Evolutionary conservation across 2,329 filamentous ascomycete species (phyloP), one percentile per base, ranked within the genome.

Genomic region (Phoma sp.): DNA sequence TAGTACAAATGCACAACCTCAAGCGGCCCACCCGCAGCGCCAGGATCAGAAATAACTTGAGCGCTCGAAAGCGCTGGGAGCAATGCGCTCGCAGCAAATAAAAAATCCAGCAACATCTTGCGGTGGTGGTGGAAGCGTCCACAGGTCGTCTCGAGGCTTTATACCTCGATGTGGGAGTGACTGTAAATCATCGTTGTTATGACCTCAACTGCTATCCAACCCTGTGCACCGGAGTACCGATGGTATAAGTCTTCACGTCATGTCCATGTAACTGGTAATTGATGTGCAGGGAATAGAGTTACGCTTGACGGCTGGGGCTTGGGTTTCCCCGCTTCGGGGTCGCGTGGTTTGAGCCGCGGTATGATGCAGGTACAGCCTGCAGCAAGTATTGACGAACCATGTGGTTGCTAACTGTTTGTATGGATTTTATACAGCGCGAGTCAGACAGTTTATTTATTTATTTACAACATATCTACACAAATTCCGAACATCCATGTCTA

Each of bases 1-100:
- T 81, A 77, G 59, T 82, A 84, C 9, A 82, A 68, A 67, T 84
- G 81, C 0, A 79, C 76, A 25, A 81, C 56, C 55, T 84, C 81
- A 6, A 82, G 69, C 13, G 74, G 56, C 12, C 80, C 79, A 1
- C 81, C 81, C 17, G 71, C 68, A 12, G 65, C 57, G 15, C 73
- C 72, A 19, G 74, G 69, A 60, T 81, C 78, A 21, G 49, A 57
- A n/a, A 58, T 48, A 13, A 68, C 36, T 24, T 70, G 62, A 25
- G 61, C 60, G 29, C 37, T 45, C 8, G 55, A 62, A 1, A 65
- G 52, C 6, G 43, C 47, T 27, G 61, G 50, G 15, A 65, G 41
- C 49, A 58, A 51, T 22, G 49, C 43, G 55, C 60, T 60, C 43
- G 59, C 36, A 1, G 44, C 37, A 6, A 63, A 17, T 2, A 63